Evolutionary conservation across 192 early-diverging fungal genomes (phyloP).

Genomic region (Entomortierella parvispora): DNA sequence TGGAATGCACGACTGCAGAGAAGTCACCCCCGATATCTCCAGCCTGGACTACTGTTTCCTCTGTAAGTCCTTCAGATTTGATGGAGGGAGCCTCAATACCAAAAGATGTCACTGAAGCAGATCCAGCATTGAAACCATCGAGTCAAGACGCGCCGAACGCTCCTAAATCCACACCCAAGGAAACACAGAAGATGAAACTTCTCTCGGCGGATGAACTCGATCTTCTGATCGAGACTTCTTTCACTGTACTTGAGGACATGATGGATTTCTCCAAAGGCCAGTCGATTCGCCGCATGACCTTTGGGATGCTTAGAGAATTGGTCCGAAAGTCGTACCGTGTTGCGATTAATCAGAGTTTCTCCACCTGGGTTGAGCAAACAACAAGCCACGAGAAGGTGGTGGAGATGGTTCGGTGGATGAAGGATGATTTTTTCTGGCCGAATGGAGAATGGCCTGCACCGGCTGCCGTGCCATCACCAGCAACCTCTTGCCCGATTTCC

Average conservation of each 20-base stretch:
- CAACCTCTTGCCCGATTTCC: neutral
- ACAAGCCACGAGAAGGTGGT: constrained; percentile 38
- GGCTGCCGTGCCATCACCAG: neutral
- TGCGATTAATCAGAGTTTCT: constrained; percentile 47
- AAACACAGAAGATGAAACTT: constrained; percentile 3
- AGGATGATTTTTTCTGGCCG: constrained; percentile 47
- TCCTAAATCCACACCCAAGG: neutral
- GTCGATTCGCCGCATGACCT: constrained; percentile 50
- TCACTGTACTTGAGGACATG: constrained; percentile 43
- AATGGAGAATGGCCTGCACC: constrained; percentile 39
- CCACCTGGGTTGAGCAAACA: constrained; percentile 32
- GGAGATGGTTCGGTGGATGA: constrained; percentile 48
- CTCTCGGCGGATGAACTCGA: constrained; percentile 45
- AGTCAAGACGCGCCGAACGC: no score
- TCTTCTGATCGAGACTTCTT: constrained; percentile 44
- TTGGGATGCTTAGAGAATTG: constrained; percentile 40
- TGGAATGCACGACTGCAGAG: no score
- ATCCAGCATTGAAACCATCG: no score
- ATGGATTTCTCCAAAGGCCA: constrained; percentile 54
- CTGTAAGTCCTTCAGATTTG: no score
- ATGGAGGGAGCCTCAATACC: no score
- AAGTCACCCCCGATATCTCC: neutral
- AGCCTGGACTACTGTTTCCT: neutral
- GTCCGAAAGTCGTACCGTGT: constrained; percentile 50
- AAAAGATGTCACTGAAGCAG: no score